Evolutionary conservation across 495 filamentous ascomycete species (phyloP).

Genomic region (Xylaria grammica): DNA sequence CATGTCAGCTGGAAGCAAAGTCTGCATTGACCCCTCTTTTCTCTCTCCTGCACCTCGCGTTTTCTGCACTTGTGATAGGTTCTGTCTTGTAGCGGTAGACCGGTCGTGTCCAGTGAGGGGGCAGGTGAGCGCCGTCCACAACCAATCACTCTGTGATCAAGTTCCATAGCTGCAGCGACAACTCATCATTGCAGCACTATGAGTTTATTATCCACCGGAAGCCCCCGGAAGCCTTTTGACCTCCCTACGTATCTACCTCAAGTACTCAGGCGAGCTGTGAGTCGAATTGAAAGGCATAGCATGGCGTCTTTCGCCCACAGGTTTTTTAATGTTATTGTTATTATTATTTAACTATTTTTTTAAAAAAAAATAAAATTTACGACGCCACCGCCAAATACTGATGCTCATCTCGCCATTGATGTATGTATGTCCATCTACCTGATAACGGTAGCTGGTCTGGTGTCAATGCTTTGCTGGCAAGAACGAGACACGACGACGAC

Average conservation of each 20-base stretch:
- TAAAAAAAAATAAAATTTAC: too few relatives aligned
- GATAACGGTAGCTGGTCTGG: constrained; percentile 19
- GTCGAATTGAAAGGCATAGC: not conserved
- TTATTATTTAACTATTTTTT: too few relatives aligned
- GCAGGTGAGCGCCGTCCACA: constrained; percentile 33
- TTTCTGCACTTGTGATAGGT: constrained; percentile 34
- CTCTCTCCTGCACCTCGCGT: constrained; percentile 17
- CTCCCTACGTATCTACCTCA: constrained; percentile 5
- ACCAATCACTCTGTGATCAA: constrained; percentile 31
- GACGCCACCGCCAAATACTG: constrained; percentile 10
- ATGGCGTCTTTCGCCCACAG: constrained; percentile 19
- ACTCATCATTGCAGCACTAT: constrained; percentile 33
- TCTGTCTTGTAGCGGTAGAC: constrained; percentile 12
- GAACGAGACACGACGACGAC: constrained; percentile 10
- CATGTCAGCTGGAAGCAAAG: constrained; percentile 18
- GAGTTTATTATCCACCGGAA: not conserved
- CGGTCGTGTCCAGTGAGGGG: constrained; percentile 19
- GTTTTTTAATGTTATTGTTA: not conserved
- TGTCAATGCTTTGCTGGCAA: constrained; percentile 25
- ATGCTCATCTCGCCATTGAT: constrained; percentile 6
- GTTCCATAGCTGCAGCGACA: constrained; percentile 32
- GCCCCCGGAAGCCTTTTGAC: constrained; percentile 4
- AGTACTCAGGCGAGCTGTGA: constrained; percentile 5
- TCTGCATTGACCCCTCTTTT: constrained; percentile 18
- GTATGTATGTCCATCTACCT: not conserved